Conservation (phyloP, 257 asterid species). For the Misopates orontium region DNA sequence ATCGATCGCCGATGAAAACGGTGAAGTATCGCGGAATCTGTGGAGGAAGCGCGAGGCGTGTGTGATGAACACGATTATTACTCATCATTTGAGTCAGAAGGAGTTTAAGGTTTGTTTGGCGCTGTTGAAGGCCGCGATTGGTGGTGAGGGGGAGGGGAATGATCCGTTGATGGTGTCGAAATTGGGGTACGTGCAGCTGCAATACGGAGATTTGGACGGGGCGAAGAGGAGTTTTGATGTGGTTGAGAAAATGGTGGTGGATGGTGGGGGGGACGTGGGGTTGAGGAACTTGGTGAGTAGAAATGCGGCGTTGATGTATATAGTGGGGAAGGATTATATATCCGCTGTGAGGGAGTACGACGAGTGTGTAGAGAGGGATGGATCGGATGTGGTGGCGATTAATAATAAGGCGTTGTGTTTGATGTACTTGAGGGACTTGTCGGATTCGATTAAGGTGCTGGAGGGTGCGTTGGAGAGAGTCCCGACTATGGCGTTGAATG, state of each 20-base stretch:
- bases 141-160: constrained; percentile 40
- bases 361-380: constrained; percentile 83
- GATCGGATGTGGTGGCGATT: constrained; percentile 72
- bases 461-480: constrained; percentile 94
- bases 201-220: constrained; percentile 90
- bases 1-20: constrained; percentile 7
- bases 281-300: constrained; percentile 78
- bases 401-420: constrained; percentile 92
- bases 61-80: constrained; percentile 69
- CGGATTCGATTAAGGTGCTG: constrained; percentile 90
- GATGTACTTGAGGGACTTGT: constrained; percentile 96
- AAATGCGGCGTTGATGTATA: constrained; percentile 80
- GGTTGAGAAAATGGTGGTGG: constrained; percentile 53
- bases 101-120: constrained; percentile 71
- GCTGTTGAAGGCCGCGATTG: constrained; percentile 54
- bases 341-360: constrained; percentile 96
- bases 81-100: constrained; percentile 79
- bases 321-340: constrained; percentile 87
- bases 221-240: constrained; percentile 61
- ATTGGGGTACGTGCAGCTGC: constrained; percentile 88
- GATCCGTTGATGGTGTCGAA: constrained; percentile 69
- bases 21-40: constrained; percentile 37
- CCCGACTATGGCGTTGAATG: constrained; percentile 84
- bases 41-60: constrained; percentile 73
- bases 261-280: constrained; percentile 38